Conservation (phyloP, 805 yeast species). For the Saccharomycopsis sp. region DNA sequence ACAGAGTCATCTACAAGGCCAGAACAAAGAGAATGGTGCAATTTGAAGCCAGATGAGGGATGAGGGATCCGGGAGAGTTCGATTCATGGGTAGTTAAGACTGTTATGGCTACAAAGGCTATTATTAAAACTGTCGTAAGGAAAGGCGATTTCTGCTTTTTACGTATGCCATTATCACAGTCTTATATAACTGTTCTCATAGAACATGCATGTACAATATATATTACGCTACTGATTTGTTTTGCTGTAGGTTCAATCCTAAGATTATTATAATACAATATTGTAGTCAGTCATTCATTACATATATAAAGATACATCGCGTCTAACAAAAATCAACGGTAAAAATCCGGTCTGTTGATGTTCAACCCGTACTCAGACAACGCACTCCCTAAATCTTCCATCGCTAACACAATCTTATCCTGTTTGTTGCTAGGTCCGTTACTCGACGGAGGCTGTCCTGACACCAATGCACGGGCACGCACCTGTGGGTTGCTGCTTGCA, state of each 20-base stretch:
- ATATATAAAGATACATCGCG: neutral
- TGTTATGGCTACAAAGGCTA: too few relatives aligned
- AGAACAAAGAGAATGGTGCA: slow-evolving; percentile 94
- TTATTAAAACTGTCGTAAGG: too few relatives aligned
- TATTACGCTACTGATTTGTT: neutral
- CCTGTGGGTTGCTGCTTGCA: slow-evolving; percentile 78
- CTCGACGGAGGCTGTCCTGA: slow-evolving; percentile 42
- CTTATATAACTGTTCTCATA: too few relatives aligned
- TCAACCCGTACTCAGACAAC: slow-evolving; percentile 84
- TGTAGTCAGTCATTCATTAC: neutral
- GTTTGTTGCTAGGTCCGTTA: slow-evolving; percentile 37
- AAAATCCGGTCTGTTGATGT: slow-evolving; percentile 87
- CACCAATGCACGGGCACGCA: slow-evolving; percentile 69
- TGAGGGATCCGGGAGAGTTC: too few relatives aligned
- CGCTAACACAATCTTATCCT: slow-evolving; percentile 79
- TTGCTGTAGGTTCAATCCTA: neutral
- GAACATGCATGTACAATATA: neutral
- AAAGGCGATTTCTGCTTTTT: too few relatives aligned
- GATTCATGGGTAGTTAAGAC: too few relatives aligned
- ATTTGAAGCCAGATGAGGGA: slow-evolving; percentile 62
- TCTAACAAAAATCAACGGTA: too few relatives aligned
- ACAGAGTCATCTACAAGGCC: slow-evolving; percentile 93
- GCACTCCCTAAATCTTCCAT: slow-evolving; percentile 93
- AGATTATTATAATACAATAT: too few relatives aligned
- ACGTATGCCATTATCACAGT: too few relatives aligned